phyloP scores from a whole-genome alignment of 768 basidiomycete genomes.

The Lactifluus rugatus region DNA sequence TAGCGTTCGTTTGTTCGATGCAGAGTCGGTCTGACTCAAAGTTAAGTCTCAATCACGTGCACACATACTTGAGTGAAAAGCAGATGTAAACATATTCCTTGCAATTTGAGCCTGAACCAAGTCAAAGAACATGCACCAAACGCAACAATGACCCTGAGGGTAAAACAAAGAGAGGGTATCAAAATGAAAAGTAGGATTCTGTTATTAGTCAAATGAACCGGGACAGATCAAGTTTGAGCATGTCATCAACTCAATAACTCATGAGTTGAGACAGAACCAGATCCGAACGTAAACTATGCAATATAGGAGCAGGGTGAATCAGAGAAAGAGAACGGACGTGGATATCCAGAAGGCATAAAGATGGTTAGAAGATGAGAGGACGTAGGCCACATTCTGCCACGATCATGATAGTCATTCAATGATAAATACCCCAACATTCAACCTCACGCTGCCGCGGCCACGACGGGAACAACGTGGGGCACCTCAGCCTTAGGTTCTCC shows the following conservation, averaged over 20 bases:
- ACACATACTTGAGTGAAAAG: neutral
- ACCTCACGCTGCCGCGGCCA: constrained; percentile 71
- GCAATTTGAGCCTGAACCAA: constrained; percentile 27
- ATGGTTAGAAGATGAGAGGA: constrained; percentile 21
- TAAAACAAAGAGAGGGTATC: constrained; percentile 35
- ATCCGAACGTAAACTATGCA: constrained; percentile 48
- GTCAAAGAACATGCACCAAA: constrained; percentile 44
- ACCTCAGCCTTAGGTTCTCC: constrained; percentile 32
- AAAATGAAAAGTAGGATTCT: constrained; percentile 37
- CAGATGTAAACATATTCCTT: neutral
- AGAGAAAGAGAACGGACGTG: constrained; percentile 26
- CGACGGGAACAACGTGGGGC: constrained; percentile 52
- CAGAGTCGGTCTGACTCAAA: too few relatives aligned
- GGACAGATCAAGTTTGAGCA: constrained; percentile 55
- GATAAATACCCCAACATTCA: constrained; percentile 37
- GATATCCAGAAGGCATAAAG: constrained; percentile 28
- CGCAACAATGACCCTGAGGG: constrained; percentile 43
- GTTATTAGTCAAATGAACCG: constrained; percentile 55
- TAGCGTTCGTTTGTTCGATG: too few relatives aligned
- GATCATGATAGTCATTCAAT: constrained; percentile 22
- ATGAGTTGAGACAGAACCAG: constrained; percentile 39
- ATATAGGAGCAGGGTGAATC: constrained; percentile 21
- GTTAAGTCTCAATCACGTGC: too few relatives aligned
- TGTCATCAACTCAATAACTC: constrained; percentile 33
- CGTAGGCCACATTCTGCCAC: constrained; percentile 20